These are phyloP conservation scores for Pontederia crassipes DNA, from an alignment of 176 grass and related monocot species.

Conservation along the genomic window DNA sequence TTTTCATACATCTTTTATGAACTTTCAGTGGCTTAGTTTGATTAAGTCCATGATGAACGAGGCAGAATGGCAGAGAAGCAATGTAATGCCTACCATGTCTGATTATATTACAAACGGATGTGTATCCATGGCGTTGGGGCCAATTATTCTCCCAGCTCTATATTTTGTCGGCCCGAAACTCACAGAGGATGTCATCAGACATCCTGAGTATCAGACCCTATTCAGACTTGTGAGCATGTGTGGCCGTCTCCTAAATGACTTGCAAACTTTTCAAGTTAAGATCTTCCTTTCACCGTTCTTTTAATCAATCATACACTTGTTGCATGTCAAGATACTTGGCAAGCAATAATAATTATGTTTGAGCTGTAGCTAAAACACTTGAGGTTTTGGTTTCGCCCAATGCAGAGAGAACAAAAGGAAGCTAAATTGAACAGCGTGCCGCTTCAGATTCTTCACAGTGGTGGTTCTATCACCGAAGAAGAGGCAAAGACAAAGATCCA, in stretches of 20 bases:
- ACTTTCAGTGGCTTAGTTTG: slow-evolving; percentile 41
- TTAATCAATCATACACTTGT: not conserved
- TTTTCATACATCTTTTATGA: not conserved
- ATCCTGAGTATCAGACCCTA: slow-evolving; percentile 41
- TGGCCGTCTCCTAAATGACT: slow-evolving; percentile 57
- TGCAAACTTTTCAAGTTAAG: slow-evolving; percentile 45
- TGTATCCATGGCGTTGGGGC: slow-evolving; percentile 46
- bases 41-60: slow-evolving; percentile 63
- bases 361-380: too few species aligned
- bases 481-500: slow-evolving; percentile 17
- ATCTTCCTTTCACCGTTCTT: not conserved
- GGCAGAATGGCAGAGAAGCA: slow-evolving; percentile 31
- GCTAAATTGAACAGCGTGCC: slow-evolving; percentile 55
- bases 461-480: slow-evolving; percentile 33
- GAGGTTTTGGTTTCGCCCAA: too few species aligned
- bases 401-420: slow-evolving; percentile 46
- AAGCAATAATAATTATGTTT: too few species aligned
- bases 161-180: slow-evolving; percentile 49
- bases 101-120: slow-evolving; percentile 51
- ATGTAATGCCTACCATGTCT: slow-evolving; percentile 30
- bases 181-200: slow-evolving; percentile 8
- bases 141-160: slow-evolving; percentile 48
- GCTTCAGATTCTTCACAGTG: slow-evolving; percentile 27
- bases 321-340: too few species aligned
- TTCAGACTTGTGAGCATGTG: slow-evolving; percentile 48